Evolutionary conservation across 2,329 filamentous ascomycete species (phyloP).

Genomic region (Botrytis hyacinthi): DNA sequence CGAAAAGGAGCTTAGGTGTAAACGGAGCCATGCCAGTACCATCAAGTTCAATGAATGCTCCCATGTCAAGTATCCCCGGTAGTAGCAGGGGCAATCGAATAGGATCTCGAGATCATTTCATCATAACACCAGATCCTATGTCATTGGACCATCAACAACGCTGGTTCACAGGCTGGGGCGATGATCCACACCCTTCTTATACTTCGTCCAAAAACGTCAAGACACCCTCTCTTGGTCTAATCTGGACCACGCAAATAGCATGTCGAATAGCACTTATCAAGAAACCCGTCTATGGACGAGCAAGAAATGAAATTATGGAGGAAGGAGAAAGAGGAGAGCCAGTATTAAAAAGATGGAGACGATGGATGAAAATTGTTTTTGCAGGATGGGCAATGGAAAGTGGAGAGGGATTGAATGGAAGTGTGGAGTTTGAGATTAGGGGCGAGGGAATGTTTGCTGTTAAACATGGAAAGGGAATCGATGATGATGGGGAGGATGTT

Average conservation of each 20-base stretch:
- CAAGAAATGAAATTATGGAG: constrained; percentile 36
- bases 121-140: constrained; percentile 53
- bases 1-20: neutral
- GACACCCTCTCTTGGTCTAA: constrained; percentile 80
- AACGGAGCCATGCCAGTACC: constrained; percentile 21
- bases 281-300: constrained; percentile 51
- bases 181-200: constrained; percentile 48
- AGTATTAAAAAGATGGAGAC: constrained; percentile 59
- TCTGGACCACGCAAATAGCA: constrained; percentile 88
- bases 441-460: constrained; percentile 56
- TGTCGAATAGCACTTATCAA: constrained; percentile 80
- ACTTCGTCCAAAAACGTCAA: constrained; percentile 55
- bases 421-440: constrained; percentile 73
- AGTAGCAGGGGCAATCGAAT: neutral
- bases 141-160: constrained; percentile 85
- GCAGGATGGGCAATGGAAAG: constrained; percentile 67
- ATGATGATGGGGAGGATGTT: constrained; percentile 16
- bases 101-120: constrained; percentile 16
- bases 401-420: constrained; percentile 48
- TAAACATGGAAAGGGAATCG: constrained; percentile 18
- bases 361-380: constrained; percentile 89
- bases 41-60: constrained; percentile 30
- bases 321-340: constrained; percentile 46
- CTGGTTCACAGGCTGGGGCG: constrained; percentile 95
- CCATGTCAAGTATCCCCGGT: constrained; percentile 30